Percentiles rank a stretch among this genome's conserved stretches.
phyloP scores from a whole-genome alignment of 768 basidiomycete genomes.

The Porphyrellus cyaneotinctus region DNA sequence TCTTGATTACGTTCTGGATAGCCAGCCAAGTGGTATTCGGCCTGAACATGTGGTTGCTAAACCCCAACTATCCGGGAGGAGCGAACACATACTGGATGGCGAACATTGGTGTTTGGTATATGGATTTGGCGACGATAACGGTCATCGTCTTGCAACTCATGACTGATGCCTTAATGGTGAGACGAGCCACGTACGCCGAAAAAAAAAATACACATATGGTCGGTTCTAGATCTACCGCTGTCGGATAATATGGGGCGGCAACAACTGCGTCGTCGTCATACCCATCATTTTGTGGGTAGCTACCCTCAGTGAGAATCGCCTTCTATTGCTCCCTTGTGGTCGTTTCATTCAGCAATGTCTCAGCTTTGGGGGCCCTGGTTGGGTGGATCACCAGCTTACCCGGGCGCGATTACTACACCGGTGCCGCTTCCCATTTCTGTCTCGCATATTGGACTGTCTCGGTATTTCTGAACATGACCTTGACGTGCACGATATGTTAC shows the following conservation, averaged over 20 bases:
- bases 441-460: constrained; percentile 10
- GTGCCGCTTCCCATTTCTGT: constrained; percentile 1
- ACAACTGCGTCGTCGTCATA: neutral
- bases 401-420: constrained; percentile 8
- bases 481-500: constrained; percentile 14
- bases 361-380: constrained; percentile 13
- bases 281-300: neutral
- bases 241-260: neutral
- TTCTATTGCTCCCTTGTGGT: too few species aligned
- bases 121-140: constrained; percentile 12
- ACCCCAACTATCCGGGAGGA: constrained; percentile 33
- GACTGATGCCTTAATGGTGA: constrained; percentile 20
- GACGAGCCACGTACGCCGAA: neutral
- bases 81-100: constrained; percentile 29
- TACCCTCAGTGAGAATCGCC: neutral
- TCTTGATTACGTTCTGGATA: constrained; percentile 31
- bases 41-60: constrained; percentile 34
- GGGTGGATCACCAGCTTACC: constrained; percentile 11
- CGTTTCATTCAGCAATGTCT: neutral
- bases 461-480: neutral
- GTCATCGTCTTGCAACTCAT: constrained; percentile 1
- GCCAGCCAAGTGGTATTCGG: constrained; percentile 21
- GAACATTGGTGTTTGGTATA: constrained; percentile 25
- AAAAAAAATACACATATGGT: neutral
- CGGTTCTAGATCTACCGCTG: constrained; percentile 28